Conservation (phyloP, 345 rosid genomes). For the Sonneratia caseolaris region DNA sequence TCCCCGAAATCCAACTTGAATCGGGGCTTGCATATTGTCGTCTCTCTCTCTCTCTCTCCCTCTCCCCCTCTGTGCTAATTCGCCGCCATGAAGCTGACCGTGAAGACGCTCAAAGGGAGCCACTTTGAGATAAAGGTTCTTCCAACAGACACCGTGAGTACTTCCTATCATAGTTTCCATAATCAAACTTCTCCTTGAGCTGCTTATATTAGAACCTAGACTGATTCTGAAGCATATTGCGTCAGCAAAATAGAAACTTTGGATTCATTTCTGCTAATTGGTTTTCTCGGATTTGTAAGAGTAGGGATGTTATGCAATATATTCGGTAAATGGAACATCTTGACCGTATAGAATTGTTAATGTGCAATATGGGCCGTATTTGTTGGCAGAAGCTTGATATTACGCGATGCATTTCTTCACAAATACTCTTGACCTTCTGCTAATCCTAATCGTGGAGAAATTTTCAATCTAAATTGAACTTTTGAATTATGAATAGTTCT, state of each 20-base stretch:
- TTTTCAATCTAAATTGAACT: background rate
- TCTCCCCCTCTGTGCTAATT: conserved; percentile 9
- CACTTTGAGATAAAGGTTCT: conserved; percentile 94
- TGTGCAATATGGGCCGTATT: background rate
- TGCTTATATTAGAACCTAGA: background rate
- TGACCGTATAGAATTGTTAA: background rate
- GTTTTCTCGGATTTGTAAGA: background rate
- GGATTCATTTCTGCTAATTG: background rate
- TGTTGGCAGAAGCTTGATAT: background rate
- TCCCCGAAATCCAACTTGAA: conserved; percentile 5
- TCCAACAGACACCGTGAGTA: conserved; percentile 71
- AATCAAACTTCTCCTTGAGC: background rate
- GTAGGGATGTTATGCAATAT: background rate
- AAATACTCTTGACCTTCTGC: background rate
- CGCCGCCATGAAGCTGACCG: conserved; percentile 82
- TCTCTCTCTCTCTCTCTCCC: conserved; percentile 7
- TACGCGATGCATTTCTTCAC: background rate
- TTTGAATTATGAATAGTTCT: background rate
- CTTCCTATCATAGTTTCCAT: background rate
- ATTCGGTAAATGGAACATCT: background rate
- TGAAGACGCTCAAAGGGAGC: conserved; percentile 92
- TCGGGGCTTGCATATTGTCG: background rate
- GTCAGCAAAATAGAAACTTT: background rate
- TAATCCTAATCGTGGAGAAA: background rate
- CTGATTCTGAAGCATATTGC: background rate